Percentiles rank a stretch among this genome's conserved stretches.
These are phyloP conservation scores for Neurospora intermedia DNA, from an alignment of 495 filamentous ascomycete species.

Conservation along the genomic window DNA sequence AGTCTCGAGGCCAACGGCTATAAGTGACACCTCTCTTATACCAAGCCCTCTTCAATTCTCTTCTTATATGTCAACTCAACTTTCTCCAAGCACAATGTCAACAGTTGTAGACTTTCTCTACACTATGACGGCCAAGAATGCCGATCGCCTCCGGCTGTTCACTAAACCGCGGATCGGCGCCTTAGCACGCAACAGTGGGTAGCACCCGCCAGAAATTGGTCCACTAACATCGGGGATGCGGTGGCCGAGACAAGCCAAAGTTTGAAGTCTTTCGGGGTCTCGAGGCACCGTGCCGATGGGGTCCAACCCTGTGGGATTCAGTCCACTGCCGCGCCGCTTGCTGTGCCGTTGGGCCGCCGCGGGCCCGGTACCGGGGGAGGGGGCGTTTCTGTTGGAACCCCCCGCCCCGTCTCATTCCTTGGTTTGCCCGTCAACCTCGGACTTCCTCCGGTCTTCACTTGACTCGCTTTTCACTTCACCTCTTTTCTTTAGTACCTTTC, in stretches of 20 bases:
- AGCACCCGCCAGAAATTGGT: neutral
- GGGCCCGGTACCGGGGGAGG: neutral
- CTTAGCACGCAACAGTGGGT: neutral
- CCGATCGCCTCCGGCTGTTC: neutral
- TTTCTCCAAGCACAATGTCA: too few species aligned
- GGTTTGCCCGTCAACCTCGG: neutral
- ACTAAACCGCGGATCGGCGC: neutral
- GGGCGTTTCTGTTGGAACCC: neutral
- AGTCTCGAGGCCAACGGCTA: too few species aligned
- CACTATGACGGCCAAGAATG: neutral
- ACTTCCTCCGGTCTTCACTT: neutral
- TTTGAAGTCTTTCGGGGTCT: neutral
- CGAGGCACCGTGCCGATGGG: neutral
- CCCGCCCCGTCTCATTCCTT: neutral
- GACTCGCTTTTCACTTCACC: neutral
- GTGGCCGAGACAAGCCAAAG: neutral
- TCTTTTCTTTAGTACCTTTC: neutral
- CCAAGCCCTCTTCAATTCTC: too few species aligned
- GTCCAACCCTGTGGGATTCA: neutral
- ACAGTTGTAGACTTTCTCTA: neutral
- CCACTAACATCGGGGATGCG: neutral
- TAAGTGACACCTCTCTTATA: too few species aligned
- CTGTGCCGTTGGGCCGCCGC: neutral
- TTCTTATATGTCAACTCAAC: too few species aligned
- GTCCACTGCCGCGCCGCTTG: neutral